Base-by-base conservation (phyloP, 192 early-diverging fungal species). In the Backusella westeae region DNA sequence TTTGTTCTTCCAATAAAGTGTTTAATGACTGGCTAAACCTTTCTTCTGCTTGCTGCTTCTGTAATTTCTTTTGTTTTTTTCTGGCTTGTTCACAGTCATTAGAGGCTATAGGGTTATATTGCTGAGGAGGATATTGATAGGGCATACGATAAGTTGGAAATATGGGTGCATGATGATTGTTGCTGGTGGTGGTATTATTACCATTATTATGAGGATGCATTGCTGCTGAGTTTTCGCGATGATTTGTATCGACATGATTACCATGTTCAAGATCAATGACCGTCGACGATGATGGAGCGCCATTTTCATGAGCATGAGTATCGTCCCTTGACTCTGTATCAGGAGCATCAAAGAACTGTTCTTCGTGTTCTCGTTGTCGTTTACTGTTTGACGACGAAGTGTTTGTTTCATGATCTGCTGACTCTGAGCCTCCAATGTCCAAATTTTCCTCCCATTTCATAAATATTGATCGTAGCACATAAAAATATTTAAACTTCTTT, bases 401-500 rank as follows among this genome's bases (percentile, higher is more conserved):
- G 12, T 3, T 63, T 29, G 29, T 26, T 12, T 29, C 21, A 29
- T 63, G 56, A 29, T 10, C 9, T 63, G 23, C 9, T 29, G 21
- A 3, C 1, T 29, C 26, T 63, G 56, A 26, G 26, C 56, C 29
- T 29, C 23, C 56, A 26, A 6, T 49, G 0, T 63, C 56, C 29
- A n/a, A 2, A 63, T 29, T 63, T 3, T 23, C 56, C 2, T 63
- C 56, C 56, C 56, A 63, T 26, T 29, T 29, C 9, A 26, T 29
- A 29, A 63, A 63, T 4, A 29, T n/a, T 29, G 56, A 3, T 63
- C 56, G 21, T 26, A 63, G 10, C 10, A 29, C 4, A 63, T 63
- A 63, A 63, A 63, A 63, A 14, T 63, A 63, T 63, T 63, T 63
- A 29, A 63, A 63, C 12, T 63, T 63, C 56, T 63, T 63, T 10